A percentile compares a stretch with the other conserved stretches of the same genome.
These are phyloP conservation scores for Spergularia azorica DNA, from an alignment of 179 eudicot species.

Conservation along the genomic window DNA sequence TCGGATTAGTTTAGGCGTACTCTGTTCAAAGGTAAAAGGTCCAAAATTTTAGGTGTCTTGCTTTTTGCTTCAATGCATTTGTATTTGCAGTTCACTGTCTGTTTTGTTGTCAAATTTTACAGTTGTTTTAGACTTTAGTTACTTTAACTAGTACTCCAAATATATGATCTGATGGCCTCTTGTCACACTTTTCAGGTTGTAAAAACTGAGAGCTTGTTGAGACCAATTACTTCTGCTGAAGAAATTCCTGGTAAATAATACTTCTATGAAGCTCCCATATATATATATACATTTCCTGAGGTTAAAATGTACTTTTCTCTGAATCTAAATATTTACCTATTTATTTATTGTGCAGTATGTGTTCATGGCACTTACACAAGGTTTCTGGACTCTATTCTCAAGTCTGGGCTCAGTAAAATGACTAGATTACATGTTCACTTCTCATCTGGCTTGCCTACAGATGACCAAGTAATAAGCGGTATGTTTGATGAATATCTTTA, in stretches of 20 bases:
- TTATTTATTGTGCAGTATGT: slow-evolving; percentile 52
- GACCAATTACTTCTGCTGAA: slow-evolving; percentile 82
- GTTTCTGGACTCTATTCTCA: slow-evolving; percentile 64
- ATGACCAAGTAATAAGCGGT: slow-evolving; percentile 89
- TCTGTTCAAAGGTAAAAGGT: too few species aligned
- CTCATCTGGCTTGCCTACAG: slow-evolving; percentile 83
- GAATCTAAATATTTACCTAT: background rate
- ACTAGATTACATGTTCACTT: slow-evolving; percentile 85
- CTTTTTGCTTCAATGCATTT: background rate
- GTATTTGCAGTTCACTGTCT: background rate
- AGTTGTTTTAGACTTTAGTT: background rate
- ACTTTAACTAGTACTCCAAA: background rate
- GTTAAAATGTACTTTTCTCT: background rate
- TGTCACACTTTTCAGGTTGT: slow-evolving; percentile 48
- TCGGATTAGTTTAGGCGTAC: too few species aligned
- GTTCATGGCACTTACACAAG: slow-evolving; percentile 90
- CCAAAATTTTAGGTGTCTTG: too few species aligned
- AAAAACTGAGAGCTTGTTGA: slow-evolving; percentile 78
- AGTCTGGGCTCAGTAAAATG: slow-evolving; percentile 86
- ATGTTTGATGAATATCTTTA: slow-evolving; percentile 15
- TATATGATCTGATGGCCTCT: background rate
- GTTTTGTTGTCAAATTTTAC: background rate
- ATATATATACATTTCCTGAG: background rate
- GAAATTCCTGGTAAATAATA: slow-evolving; percentile 61
- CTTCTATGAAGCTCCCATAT: background rate